Evolutionary conservation across 768 basidiomycete genomes (phyloP).

Genomic region (Leucocoprinus sp.): DNA sequence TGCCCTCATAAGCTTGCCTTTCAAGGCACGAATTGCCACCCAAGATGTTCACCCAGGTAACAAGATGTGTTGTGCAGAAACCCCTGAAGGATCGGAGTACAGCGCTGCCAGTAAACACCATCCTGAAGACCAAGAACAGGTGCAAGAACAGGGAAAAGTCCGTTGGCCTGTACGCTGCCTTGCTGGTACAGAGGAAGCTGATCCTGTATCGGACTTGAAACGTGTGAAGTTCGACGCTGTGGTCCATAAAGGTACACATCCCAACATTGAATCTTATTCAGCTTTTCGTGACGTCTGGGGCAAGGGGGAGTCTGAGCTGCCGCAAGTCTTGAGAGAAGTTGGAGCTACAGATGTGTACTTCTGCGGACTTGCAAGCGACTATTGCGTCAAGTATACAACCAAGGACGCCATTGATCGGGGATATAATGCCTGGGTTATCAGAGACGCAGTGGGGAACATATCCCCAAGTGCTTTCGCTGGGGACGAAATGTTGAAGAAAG

Average conservation of each 20-base stretch:
- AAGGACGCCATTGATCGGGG: slow-evolving; percentile 42
- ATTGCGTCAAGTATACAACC: slow-evolving; percentile 60
- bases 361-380: slow-evolving; percentile 69
- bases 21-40: slow-evolving; percentile 42
- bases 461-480: slow-evolving; percentile 24
- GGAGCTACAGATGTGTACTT: slow-evolving; percentile 53
- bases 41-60: slow-evolving; percentile 50
- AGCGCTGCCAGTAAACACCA: slow-evolving; percentile 35
- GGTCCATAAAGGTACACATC: slow-evolving; percentile 47
- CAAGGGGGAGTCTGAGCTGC: slow-evolving; percentile 39
- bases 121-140: slow-evolving; percentile 26
- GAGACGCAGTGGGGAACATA: slow-evolving; percentile 40
- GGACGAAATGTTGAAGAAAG: slow-evolving; percentile 27
- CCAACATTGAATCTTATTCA: slow-evolving; percentile 69
- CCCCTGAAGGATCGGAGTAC: slow-evolving; percentile 27
- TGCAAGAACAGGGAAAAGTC: slow-evolving; percentile 37
- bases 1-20: slow-evolving; percentile 49
- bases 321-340: slow-evolving; percentile 28
- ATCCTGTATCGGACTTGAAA: slow-evolving; percentile 49
- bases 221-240: slow-evolving; percentile 32
- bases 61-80: slow-evolving; percentile 68
- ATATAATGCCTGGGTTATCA: slow-evolving; percentile 44
- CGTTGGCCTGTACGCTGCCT: slow-evolving; percentile 84
- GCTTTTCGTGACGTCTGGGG: slow-evolving; percentile 61
- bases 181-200: slow-evolving; percentile 46